These are phyloP conservation scores for Teunomyces cretensis DNA, from an alignment of 805 yeast genomes.

Conservation along the genomic window DNA sequence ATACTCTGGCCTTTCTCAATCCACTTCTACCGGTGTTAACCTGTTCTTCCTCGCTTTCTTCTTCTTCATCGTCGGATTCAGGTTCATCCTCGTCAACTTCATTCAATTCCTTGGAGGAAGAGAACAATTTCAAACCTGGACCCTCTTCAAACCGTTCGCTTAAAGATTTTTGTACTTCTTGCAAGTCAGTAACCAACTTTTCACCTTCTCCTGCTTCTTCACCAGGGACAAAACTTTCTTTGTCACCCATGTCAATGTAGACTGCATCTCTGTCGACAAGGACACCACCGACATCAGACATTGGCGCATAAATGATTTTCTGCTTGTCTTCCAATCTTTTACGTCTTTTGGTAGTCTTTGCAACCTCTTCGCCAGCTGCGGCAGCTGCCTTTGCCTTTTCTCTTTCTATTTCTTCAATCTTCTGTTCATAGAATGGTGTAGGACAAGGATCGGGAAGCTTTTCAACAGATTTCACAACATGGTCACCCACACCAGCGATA, in stretches of 20 bases:
- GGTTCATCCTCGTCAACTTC: conserved; percentile 38
- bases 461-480: conserved; percentile 71
- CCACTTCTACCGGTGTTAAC: conserved; percentile 60
- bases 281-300: conserved; percentile 99
- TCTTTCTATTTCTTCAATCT: conserved; percentile 75
- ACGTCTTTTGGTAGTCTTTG: conserved; percentile 63
- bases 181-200: conserved; percentile 77
- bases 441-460: conserved; percentile 98
- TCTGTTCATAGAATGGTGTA: conserved; percentile 89
- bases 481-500: conserved; percentile 95
- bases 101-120: conserved; percentile 53
- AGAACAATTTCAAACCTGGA: conserved; percentile 75
- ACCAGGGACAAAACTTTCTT: conserved; percentile 53
- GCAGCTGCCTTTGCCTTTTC: conserved; percentile 69
- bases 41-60: conserved; percentile 30
- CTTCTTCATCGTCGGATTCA: conserved; percentile 35
- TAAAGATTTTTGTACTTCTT: conserved; percentile 61
- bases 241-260: conserved; percentile 76
- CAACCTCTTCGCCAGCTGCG: conserved; percentile 54
- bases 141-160: conserved; percentile 58
- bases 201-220: conserved; percentile 83
- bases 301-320: conserved; percentile 94
- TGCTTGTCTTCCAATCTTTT: conserved; percentile 92
- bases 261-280: conserved; percentile 97
- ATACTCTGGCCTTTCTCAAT: conserved; percentile 57